Percentiles rank a stretch among this genome's conserved stretches.
Conservation (phyloP, 192 early-diverging fungal genomes). For the Coemansia nantahalensis region DNA sequence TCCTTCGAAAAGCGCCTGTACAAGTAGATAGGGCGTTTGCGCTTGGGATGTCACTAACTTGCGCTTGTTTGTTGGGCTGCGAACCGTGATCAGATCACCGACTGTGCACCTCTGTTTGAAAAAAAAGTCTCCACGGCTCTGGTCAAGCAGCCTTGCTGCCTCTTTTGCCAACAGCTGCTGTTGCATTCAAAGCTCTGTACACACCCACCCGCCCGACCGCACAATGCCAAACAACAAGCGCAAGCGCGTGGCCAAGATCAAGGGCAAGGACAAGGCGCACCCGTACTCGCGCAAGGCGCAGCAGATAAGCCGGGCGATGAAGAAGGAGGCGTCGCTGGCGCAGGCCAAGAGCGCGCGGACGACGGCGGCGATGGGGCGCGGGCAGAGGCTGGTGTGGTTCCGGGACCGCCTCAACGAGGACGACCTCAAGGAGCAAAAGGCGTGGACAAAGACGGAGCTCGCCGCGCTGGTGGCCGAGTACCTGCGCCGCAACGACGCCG, state of each 20-base stretch:
- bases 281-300: constrained; percentile 71
- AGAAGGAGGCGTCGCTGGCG: constrained; percentile 52
- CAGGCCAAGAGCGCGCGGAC: constrained; percentile 50
- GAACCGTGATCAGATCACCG: too few relatives aligned
- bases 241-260: constrained; percentile 54
- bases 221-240: constrained; percentile 64
- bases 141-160: too few relatives aligned
- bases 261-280: constrained; percentile 66
- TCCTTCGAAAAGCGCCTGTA: constrained; percentile 80
- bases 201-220: too few relatives aligned
- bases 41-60: too few relatives aligned
- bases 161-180: too few relatives aligned
- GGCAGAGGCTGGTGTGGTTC: constrained; percentile 66
- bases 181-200: background rate
- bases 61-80: too few relatives aligned
- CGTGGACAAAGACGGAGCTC: constrained; percentile 24
- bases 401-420: constrained; percentile 57
- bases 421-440: constrained; percentile 50
- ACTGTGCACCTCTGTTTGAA: too few relatives aligned
- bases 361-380: constrained; percentile 29
- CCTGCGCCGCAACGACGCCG: constrained; percentile 58
- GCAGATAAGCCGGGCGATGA: constrained; percentile 63
- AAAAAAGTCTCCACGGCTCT: too few relatives aligned
- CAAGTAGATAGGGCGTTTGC: too few relatives aligned
- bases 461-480: constrained; percentile 42